phyloP scores from a whole-genome alignment of 257 asterid species.

The Prunella vulgaris region DNA sequence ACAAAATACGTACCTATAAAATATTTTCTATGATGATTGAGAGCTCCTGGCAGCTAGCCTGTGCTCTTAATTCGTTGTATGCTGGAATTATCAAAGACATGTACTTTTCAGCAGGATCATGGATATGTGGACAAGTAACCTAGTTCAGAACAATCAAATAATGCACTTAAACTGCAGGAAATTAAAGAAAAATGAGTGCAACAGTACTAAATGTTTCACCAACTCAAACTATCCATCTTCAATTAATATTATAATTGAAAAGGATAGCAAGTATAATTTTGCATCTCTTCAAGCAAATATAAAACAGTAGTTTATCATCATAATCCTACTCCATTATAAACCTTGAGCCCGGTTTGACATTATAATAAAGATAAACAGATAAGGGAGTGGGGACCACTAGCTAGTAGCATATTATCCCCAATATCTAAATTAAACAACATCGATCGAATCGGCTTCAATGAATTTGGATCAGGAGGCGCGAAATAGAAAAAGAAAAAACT shows the following conservation, averaged over 20 bases:
- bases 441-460: slow-evolving; percentile 51
- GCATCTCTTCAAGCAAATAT: background rate
- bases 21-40: no score
- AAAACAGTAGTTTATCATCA: background rate
- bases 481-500: background rate
- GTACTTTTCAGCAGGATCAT: slow-evolving; percentile 79
- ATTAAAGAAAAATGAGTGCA: background rate
- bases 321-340: background rate
- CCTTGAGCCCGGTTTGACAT: background rate
- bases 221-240: background rate
- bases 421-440: background rate
- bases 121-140: slow-evolving; percentile 73
- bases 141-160: slow-evolving; percentile 27
- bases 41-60: slow-evolving; percentile 95
- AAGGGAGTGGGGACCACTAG: background rate
- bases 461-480: slow-evolving; percentile 83
- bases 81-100: slow-evolving; percentile 82
- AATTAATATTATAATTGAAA: background rate
- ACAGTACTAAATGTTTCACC: background rate
- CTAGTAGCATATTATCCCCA: background rate
- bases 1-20: no score
- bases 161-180: background rate
- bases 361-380: background rate
- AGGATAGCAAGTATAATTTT: no score
- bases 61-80: slow-evolving; percentile 81